Conservation (phyloP, 2,329 filamentous ascomycete species). For the Blumeria hordei region DNA sequence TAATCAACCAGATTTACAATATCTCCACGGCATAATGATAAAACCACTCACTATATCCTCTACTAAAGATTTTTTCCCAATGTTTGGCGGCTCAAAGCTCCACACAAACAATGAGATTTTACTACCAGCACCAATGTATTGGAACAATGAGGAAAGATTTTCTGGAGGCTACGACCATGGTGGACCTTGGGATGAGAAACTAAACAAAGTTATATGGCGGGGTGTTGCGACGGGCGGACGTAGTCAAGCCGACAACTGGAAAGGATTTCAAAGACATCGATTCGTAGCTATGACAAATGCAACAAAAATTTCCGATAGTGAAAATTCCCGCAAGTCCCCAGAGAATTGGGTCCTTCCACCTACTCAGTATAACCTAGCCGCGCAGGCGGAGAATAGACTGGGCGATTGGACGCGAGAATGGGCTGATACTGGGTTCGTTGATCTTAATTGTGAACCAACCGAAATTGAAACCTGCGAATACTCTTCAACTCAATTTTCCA, state of each 20-base stretch:
- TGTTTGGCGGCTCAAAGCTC: constrained; percentile 38
- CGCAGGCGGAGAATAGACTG: constrained; percentile 20
- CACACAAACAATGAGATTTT: constrained; percentile 38
- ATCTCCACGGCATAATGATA: constrained; percentile 28
- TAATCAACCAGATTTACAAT: constrained; percentile 29
- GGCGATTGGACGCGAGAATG: constrained; percentile 14
- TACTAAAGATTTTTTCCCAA: constrained; percentile 29
- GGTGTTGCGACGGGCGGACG: constrained; percentile 38
- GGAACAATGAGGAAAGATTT: constrained; percentile 33
- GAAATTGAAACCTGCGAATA: constrained; percentile 23
- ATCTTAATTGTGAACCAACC: constrained; percentile 22
- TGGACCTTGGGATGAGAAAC: constrained; percentile 30
- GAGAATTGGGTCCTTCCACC: constrained; percentile 30
- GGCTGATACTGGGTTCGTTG: constrained; percentile 17
- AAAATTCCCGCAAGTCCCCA: constrained; percentile 15
- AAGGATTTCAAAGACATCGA: constrained; percentile 29
- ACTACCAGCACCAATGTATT: constrained; percentile 40
- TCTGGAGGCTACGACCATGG: constrained; percentile 31
- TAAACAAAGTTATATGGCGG: constrained; percentile 33
- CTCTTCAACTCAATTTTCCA: constrained; percentile 19
- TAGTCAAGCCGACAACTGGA: constrained; percentile 24
- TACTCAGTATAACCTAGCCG: constrained; percentile 21
- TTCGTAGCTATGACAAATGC: constrained; percentile 30
- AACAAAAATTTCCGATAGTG: constrained; percentile 15
- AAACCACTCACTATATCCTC: constrained; percentile 26